phyloP scores from a whole-genome alignment of 306 rosid species.

The Prunus campanulata region DNA sequence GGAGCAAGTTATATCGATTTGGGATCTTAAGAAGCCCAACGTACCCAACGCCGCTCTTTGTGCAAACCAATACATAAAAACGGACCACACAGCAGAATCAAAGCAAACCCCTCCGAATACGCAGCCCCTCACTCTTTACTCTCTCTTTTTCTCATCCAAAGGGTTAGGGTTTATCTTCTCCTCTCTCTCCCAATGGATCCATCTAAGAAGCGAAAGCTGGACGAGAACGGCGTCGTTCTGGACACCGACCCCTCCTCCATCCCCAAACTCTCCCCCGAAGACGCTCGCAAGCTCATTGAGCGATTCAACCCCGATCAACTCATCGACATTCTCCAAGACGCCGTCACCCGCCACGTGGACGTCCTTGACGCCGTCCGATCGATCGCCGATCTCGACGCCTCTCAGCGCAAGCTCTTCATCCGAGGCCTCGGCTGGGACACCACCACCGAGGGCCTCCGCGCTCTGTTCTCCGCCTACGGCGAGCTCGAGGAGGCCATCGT shows the following conservation, averaged over 20 bases:
- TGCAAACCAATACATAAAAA: not conserved
- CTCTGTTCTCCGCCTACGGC: conserved; percentile 81
- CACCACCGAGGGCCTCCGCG: conserved; percentile 82
- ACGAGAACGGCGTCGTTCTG: conserved; percentile 61
- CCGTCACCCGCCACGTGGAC: conserved; percentile 66
- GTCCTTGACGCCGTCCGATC: conserved; percentile 75
- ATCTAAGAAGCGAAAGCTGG: conserved; percentile 81
- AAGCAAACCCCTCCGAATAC: not conserved
- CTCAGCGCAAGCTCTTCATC: conserved; percentile 92
- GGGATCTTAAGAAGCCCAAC: not conserved
- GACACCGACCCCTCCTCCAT: not conserved
- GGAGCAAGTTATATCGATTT: no score
- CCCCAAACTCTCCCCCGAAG: conserved; percentile 46
- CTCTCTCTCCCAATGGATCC: conserved; percentile 47
- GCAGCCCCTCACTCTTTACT: not conserved
- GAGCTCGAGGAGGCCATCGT: conserved; percentile 94
- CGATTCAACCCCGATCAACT: conserved; percentile 75
- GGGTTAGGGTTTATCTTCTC: conserved; percentile 57
- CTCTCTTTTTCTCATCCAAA: not conserved
- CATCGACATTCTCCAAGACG: conserved; percentile 66
- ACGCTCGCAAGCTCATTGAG: conserved; percentile 78
- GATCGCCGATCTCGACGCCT: conserved; percentile 60
- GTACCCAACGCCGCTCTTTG: not conserved
- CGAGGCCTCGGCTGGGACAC: conserved; percentile 99
- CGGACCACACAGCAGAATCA: not conserved